Evolutionary conservation across 306 rosid genomes (phyloP).

Genomic region (Acacia confusa): DNA sequence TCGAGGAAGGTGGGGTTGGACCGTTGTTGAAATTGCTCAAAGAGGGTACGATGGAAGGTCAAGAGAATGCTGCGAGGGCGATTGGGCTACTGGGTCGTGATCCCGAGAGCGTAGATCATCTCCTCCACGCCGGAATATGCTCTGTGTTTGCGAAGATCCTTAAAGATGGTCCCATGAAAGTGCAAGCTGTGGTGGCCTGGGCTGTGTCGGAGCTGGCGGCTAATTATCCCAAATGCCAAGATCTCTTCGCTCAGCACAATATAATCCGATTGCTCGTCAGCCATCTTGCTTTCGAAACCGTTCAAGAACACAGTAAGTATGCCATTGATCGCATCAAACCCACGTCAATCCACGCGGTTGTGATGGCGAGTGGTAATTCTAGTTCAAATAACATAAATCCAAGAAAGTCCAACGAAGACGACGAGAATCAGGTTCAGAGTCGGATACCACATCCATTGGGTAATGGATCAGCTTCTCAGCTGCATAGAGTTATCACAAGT

Average conservation of each 20-base stretch:
- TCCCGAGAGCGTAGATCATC: constrained; percentile 70
- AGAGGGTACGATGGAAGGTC: constrained; percentile 77
- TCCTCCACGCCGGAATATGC: constrained; percentile 68
- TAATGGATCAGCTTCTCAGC: constrained; percentile 39
- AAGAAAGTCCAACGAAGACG: constrained; percentile 29
- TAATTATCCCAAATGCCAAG: constrained; percentile 75
- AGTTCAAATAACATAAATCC: constrained; percentile 8
- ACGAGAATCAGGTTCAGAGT: constrained; percentile 31
- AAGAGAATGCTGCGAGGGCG: constrained; percentile 74
- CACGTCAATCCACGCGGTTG: constrained; percentile 75
- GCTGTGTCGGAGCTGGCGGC: constrained; percentile 78
- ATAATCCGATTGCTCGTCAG: constrained; percentile 72
- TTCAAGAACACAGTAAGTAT: constrained; percentile 88
- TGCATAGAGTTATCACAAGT: constrained; percentile 65
- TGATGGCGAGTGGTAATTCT: constrained; percentile 55
- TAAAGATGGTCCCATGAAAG: constrained; percentile 85
- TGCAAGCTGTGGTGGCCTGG: constrained; percentile 74
- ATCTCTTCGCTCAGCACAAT: constrained; percentile 83
- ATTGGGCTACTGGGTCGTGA: constrained; percentile 80
- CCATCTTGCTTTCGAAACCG: constrained; percentile 89
- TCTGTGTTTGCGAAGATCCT: constrained; percentile 71
- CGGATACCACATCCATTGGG: constrained; percentile 62
- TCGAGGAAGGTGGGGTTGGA: constrained; percentile 79
- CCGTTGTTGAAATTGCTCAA: constrained; percentile 71
- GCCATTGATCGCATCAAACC: constrained; percentile 57